Percentiles rank a stretch among this genome's conserved stretches.
phyloP scores from a whole-genome alignment of 1,139 yeast genomes.

The Debaryomycetaceae sp. region DNA sequence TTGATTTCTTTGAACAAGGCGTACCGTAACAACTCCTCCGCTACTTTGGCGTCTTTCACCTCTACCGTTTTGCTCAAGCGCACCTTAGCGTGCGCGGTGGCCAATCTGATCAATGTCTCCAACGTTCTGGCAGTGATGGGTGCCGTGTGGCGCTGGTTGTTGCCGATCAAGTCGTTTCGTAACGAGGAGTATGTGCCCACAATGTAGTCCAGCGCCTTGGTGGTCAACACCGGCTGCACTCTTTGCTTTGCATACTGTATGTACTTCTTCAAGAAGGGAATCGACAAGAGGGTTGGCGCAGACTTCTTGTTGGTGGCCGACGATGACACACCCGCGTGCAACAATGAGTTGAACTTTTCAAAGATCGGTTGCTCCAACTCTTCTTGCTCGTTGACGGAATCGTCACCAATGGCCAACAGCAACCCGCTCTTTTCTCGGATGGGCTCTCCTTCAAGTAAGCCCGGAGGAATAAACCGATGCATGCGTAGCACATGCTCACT shows the following conservation, averaged over 20 bases:
- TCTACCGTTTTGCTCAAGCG: constrained; percentile 75
- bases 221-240: constrained; percentile 74
- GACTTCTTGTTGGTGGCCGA: constrained; percentile 30
- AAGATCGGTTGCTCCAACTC: constrained; percentile 57
- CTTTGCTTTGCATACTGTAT: constrained; percentile 92
- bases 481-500: constrained; percentile 94
- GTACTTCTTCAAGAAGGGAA: constrained; percentile 86
- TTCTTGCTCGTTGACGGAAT: constrained; percentile 44
- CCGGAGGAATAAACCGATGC: constrained; percentile 88
- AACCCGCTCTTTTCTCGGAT: constrained; percentile 71
- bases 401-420: constrained; percentile 78
- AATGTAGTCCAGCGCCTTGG: constrained; percentile 76
- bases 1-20: constrained; percentile 80
- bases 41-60: constrained; percentile 76
- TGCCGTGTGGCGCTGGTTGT: constrained; percentile 76
- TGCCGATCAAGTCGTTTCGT: constrained; percentile 74
- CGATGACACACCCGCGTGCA: constrained; percentile 73
- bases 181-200: constrained; percentile 75
- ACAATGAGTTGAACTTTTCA: constrained; percentile 76
- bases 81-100: constrained; percentile 97
- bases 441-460: constrained; percentile 91
- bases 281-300: constrained; percentile 64
- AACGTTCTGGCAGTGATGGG: constrained; percentile 98
- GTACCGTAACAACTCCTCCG: constrained; percentile 78
- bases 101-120: constrained; percentile 90